These are phyloP conservation scores for Suillus sp. DNA, from an alignment of 768 basidiomycete species.

Conservation along the genomic window DNA sequence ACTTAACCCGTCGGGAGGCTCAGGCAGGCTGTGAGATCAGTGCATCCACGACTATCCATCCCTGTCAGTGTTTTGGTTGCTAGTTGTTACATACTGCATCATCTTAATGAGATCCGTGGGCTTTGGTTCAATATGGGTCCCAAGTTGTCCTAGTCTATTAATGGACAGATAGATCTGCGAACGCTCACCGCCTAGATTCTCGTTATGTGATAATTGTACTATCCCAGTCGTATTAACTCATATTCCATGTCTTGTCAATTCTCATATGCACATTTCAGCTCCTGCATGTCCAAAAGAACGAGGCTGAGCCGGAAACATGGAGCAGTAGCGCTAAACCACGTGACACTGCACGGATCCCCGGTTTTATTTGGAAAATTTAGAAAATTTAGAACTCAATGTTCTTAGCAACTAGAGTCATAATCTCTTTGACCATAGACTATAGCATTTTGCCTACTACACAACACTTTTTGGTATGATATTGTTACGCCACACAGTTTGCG, in stretches of 20 bases:
- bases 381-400: background rate
- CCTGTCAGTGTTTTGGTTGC: slow-evolving; percentile 24
- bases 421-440: background rate
- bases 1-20: slow-evolving; percentile 7
- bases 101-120: slow-evolving; percentile 28
- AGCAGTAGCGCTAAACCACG: background rate
- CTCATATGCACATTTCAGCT: background rate
- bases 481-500: slow-evolving; percentile 21
- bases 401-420: background rate
- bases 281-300: background rate
- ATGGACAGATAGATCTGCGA: slow-evolving; percentile 10
- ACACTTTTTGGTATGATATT: slow-evolving; percentile 20
- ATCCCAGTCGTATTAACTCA: background rate
- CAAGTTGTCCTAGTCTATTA: slow-evolving; percentile 12
- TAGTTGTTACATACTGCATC: slow-evolving; percentile 24
- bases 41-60: slow-evolving; percentile 34
- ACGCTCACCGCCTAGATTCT: background rate
- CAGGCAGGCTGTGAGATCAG: slow-evolving; percentile 11
- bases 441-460: background rate
- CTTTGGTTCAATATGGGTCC: background rate
- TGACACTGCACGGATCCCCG: background rate
- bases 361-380: background rate
- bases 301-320: background rate
- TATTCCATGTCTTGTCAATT: background rate
- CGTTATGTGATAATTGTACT: background rate